Evolutionary conservation across 2,329 filamentous ascomycete species (phyloP), one percentile per base, ranked within the genome.

Genomic region (Penicillium sp.): DNA sequence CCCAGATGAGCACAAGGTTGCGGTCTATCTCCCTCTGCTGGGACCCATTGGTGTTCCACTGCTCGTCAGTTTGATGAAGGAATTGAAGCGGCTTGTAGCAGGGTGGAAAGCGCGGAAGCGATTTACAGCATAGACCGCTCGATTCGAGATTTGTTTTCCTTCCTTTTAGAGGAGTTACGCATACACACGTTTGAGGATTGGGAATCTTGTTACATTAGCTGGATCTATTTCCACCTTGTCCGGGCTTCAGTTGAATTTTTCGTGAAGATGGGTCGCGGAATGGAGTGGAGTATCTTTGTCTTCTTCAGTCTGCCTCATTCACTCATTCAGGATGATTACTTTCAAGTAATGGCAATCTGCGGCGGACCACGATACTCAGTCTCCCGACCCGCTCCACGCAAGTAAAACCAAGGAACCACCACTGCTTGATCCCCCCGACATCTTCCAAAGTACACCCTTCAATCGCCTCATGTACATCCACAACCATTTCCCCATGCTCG

Each of bases 1-100:
- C 75, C 95, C 95, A 0, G 95, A 99, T 71, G 95, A 99, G 79
- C 95, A 99, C 76, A 99, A 98, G 77, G 86, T 99, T 25, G 95
- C 95, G 0, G 95, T 99, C 0, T 99, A 99, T 74, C 78, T 99
- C 68, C 95, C 95, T 1, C 79, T 99, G 11, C 79, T 99, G 42
- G 95, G 95, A 0, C 95, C 95, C 0, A 88, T 98, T 42, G 92
- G 91, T 4, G 94, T 98, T 12, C 95, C 95, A 39, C 78, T 99
- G 52, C 75, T 97, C 6, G 90, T 97, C 84, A 90, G 90, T 4
- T 79, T 91, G 31, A 67, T 96, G 47, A 96, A 93, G 69, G 93
- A 98, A 80, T 50, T 95, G 17, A 91, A 87, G 77, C 84, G 82
- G 48, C 49, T 81, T 22, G 61, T 75, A 6, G 61, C 68, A 42